Evolutionary conservation across 2,329 filamentous ascomycete genomes (phyloP), one percentile per base, ranked within the genome.

Genomic region (Immersiporthe knoxdaviesiana): DNA sequence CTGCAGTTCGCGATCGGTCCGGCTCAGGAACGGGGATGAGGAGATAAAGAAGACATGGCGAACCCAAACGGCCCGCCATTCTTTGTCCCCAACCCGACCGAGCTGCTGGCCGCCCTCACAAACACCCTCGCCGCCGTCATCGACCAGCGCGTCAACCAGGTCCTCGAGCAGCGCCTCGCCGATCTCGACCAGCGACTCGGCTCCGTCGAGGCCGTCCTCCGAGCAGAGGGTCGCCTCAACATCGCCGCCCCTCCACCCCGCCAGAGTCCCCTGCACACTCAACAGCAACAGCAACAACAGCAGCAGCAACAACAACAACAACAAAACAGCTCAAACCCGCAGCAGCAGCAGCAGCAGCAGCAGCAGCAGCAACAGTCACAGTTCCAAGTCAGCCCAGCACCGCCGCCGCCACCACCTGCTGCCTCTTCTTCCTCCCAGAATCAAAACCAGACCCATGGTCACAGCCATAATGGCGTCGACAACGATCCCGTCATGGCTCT

Each of bases 401-500:
- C 8, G 58, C 56, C 35, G 35, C 27, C 16, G 56, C 58, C 30
- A 14, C 58, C 27, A 37, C 30, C 24, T n/a, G 5, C 30, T 35
- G 16, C 30, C 24, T 1, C 30, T 18, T n/a, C 64, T 27, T 44
- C 64, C 6, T 14, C 64, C 30, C 64, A 44, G 41, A 50, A 32
- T 32, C 66, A 60, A 27, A 39, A 16, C 35, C 64, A 69, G n/a
- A 21, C 32, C 32, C 58, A 60, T 37, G 16, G 32, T 35, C 58
- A 60, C 58, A 8, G 4, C 58, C 67, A 69, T 21, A 71, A 71
- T 71, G 69, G 65, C 60, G 69, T 71, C 64, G 69, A 68, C 50
- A 71, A 54, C 37, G 69, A 71, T 39, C 69, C 69, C 44, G 69
- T 71, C 37, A 65, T 71, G 69, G 69, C 69, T 37, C 69, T 71